Conservation (phyloP, 2,329 filamentous ascomycete genomes). For the Diaporthe sp. region DNA sequence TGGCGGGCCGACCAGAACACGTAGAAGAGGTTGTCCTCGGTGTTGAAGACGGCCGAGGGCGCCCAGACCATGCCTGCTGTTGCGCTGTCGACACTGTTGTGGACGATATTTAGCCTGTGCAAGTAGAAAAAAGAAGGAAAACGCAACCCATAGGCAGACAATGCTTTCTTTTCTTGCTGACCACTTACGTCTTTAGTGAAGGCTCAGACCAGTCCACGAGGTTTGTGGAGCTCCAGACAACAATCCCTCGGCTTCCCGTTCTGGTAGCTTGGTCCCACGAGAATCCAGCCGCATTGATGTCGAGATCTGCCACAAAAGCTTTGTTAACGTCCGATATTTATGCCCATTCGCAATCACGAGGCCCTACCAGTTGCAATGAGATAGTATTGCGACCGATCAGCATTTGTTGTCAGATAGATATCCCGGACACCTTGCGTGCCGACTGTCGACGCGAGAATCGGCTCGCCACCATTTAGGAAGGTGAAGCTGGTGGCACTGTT, state of each 20-base stretch:
- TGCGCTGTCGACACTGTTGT: slow-evolving; percentile 47
- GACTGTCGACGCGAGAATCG: slow-evolving; percentile 50
- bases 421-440: slow-evolving; percentile 52
- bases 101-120: not conserved
- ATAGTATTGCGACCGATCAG: slow-evolving; percentile 50
- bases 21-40: slow-evolving; percentile 54
- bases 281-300: slow-evolving; percentile 51
- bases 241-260: slow-evolving; percentile 51
- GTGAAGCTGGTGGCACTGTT: slow-evolving; percentile 49
- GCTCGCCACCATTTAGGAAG: slow-evolving; percentile 49
- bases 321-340: not conserved
- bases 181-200: slow-evolving; percentile 41
- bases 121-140: not conserved
- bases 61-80: slow-evolving; percentile 55
- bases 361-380: slow-evolving; percentile 48
- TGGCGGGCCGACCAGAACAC: slow-evolving; percentile 62
- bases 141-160: not conserved
- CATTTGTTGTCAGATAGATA: slow-evolving; percentile 50
- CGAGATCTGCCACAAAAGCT: slow-evolving; percentile 48
- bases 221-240: slow-evolving; percentile 53
- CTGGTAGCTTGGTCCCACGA: slow-evolving; percentile 52
- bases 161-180: fast-evolving
- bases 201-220: slow-evolving; percentile 51
- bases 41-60: slow-evolving; percentile 53
- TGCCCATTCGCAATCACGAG: too few species aligned